Evolutionary conservation across 2,329 filamentous ascomycete genomes (phyloP), one percentile per base, ranked within the genome.

Genomic region (Neonectria ditissima): DNA sequence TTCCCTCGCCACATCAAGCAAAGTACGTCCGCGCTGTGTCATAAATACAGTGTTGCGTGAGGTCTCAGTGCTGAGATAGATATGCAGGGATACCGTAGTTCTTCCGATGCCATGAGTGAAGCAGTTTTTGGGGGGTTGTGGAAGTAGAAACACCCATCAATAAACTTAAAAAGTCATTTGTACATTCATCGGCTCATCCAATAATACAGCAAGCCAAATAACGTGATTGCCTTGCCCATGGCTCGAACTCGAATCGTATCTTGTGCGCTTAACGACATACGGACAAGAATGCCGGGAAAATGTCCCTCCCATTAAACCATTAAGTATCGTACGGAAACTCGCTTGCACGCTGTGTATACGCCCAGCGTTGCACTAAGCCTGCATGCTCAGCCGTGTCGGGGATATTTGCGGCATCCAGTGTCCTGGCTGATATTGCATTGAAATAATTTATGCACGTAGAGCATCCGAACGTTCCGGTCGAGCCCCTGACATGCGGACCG

Each of bases 161-260:
- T 24, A 18, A 34, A 24, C 13, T 54, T 28, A 34, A 30, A 9
- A 26, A 54, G 62, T 9, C 43, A 62, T 59, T 65, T 65, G 43
- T 73, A 64, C 63, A 63, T 68, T 73, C 70, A 69, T 71, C 60
- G 63, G 63, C 70, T 66, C 61, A 53, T 62, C 53, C 51, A 39
- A 16, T 20, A 43, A 48, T 6, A 47, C 20, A 53, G 34, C 22
- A 20, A 61, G 16, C 30, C 10, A 53, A 41, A 28, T 32, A 11
- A 55, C 39, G 22, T 3, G 18, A 5, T 26, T 41, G 41, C n/a
- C 22, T 50, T 26, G 54, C 44, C 32, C 34, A 44, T 59, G 50
- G 55, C 26, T 51, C 48, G n/a, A 55, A 48, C 22, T 47, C 28
- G 50, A 18, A 54, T 43, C 22, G 47, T 30, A 52, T 28, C 45